Conservation (phyloP, 2,329 filamentous ascomycete species). For the Colletotrichum sp. region DNA sequence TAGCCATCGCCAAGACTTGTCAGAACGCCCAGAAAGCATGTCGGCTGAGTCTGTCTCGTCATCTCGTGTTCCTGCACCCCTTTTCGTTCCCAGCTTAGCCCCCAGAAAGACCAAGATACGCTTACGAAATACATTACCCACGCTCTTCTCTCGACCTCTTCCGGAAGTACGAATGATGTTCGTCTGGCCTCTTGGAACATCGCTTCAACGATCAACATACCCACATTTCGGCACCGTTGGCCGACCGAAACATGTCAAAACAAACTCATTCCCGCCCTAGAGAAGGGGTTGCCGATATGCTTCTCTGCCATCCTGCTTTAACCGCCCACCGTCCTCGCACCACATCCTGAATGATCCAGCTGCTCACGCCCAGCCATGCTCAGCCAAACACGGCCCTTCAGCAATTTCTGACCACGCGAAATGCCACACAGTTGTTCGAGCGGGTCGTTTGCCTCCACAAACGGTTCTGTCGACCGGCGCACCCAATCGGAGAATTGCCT, state of each 20-base stretch:
- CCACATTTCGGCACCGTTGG: neutral
- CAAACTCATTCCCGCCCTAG: neutral
- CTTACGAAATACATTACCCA: neutral
- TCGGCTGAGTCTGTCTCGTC: neutral
- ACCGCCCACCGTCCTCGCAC: neutral
- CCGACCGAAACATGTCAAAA: neutral
- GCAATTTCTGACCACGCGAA: neutral
- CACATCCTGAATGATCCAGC: neutral
- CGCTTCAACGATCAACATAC: neutral
- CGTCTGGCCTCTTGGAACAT: neutral
- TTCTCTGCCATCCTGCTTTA: neutral
- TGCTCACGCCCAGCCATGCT: neutral
- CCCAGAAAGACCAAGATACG: neutral
- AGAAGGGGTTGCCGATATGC: neutral
- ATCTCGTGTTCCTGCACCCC: neutral
- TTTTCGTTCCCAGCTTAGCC: neutral
- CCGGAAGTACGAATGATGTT: neutral
- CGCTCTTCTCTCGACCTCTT: neutral
- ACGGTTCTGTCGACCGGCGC: neutral
- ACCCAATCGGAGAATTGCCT: slow-evolving; percentile 1
- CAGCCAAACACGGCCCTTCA: neutral
- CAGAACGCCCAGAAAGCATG: neutral
- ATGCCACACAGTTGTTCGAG: neutral
- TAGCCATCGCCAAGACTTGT: neutral
- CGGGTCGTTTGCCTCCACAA: neutral